phyloP scores from a whole-genome alignment of 352 stramenopile species.

The Globisporangium lucens region DNA sequence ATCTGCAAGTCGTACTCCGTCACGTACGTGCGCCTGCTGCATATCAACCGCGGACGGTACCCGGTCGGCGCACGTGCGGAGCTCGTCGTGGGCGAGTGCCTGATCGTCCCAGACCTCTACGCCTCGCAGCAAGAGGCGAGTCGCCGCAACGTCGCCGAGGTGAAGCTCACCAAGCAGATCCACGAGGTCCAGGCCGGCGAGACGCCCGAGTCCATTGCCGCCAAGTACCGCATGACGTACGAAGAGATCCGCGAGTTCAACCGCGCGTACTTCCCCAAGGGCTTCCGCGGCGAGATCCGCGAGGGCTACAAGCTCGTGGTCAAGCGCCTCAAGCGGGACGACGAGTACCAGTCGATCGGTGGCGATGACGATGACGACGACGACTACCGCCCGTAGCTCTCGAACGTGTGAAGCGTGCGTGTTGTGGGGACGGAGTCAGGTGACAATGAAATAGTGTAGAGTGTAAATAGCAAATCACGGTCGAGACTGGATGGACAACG shows the following conservation, averaged over 20 bases:
- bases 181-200: slow-evolving; percentile 72
- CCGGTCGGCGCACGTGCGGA: slow-evolving; percentile 60
- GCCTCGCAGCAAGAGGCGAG: slow-evolving; percentile 46
- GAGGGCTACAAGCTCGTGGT: slow-evolving; percentile 81
- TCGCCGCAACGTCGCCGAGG: slow-evolving; percentile 68
- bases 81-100: slow-evolving; percentile 48
- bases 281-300: slow-evolving; percentile 77
- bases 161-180: slow-evolving; percentile 87
- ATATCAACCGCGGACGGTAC: slow-evolving; percentile 77
- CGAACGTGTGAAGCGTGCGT: not conserved
- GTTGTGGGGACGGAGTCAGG: not conserved
- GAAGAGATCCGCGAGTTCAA: slow-evolving; percentile 86
- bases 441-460: not conserved
- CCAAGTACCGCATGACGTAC: slow-evolving; percentile 74
- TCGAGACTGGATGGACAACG: not conserved
- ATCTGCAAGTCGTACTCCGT: slow-evolving; percentile 64
- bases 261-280: slow-evolving; percentile 83
- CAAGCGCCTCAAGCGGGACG: slow-evolving; percentile 41
- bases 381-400: slow-evolving; percentile 10
- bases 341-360: slow-evolving; percentile 30
- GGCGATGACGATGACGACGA: slow-evolving; percentile 17
- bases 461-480: slow-evolving; percentile 4
- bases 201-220: slow-evolving; percentile 62
- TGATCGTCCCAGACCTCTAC: slow-evolving; percentile 77
- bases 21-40: slow-evolving; percentile 65